Conservation (phyloP, 116 monocot genomes). For the Cymodocea nodosa region DNA sequence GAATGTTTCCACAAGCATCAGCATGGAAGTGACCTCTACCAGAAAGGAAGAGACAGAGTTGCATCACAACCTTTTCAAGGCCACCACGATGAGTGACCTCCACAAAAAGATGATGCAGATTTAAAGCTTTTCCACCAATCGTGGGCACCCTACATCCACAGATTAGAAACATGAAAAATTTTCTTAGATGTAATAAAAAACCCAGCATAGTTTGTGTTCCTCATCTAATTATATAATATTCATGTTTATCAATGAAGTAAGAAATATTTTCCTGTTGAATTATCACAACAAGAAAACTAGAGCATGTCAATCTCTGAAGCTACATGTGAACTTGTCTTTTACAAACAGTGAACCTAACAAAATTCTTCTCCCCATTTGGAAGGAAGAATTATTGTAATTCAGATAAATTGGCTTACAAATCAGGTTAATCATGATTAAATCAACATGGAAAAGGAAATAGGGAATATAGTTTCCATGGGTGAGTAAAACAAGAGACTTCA, state of each 20-base stretch:
- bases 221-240: too few species aligned
- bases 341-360: background rate
- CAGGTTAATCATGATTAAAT: background rate
- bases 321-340: background rate
- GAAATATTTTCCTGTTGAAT: too few species aligned
- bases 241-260: too few species aligned
- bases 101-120: slow-evolving; percentile 74
- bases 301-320: too few species aligned
- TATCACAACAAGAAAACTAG: too few species aligned
- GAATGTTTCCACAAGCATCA: background rate
- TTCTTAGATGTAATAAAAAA: too few species aligned
- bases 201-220: too few species aligned
- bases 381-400: background rate
- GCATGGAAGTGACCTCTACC: background rate
- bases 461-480: background rate
- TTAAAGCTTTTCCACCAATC: slow-evolving; percentile 66
- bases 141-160: slow-evolving; percentile 45
- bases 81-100: slow-evolving; percentile 88
- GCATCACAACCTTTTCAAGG: slow-evolving; percentile 40
- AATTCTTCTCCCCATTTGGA: background rate
- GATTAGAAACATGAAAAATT: too few species aligned
- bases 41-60: background rate
- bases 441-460: background rate
- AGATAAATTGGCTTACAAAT: background rate
- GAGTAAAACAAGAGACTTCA: background rate